These are phyloP conservation scores for Eimeria sp. DNA, from an alignment of 169 alveolate genomes.

Conservation along the genomic window DNA sequence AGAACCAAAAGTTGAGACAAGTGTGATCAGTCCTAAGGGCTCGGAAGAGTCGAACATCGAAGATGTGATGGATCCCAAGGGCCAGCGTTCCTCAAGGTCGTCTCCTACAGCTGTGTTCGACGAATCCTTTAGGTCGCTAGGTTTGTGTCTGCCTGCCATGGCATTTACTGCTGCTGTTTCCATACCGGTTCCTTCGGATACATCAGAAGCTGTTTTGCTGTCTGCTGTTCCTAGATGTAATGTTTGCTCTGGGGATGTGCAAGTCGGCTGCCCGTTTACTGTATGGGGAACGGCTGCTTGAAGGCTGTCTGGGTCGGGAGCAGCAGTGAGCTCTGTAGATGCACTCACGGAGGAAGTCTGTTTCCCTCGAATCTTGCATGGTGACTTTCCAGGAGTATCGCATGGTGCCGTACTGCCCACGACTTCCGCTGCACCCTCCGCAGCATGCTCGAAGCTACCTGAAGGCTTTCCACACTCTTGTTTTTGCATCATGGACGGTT, in stretches of 20 bases:
- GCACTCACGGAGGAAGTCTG: background rate
- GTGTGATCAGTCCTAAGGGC: conserved; percentile 18
- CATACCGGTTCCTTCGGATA: background rate
- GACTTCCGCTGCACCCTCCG: background rate
- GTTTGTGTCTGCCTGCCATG: background rate
- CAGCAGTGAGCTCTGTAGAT: background rate
- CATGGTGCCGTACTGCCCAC: background rate
- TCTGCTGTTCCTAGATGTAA: background rate
- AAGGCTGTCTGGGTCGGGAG: background rate
- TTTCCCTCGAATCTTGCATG: background rate
- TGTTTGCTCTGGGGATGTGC: background rate
- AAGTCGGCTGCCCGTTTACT: background rate
- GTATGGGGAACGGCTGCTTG: background rate
- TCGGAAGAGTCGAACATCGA: conserved; percentile 1
- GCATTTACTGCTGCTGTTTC: conserved; percentile 22
- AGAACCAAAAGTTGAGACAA: conserved; percentile 42
- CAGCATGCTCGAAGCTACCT: background rate
- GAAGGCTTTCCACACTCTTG: background rate
- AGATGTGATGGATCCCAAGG: background rate
- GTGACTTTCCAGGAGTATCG: background rate
- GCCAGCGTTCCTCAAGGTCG: background rate
- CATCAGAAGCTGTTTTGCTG: background rate
- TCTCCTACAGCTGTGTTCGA: background rate
- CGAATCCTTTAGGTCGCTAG: background rate
- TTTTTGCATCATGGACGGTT: background rate